Evolutionary conservation across 306 rosid genomes (phyloP), one percentile per base, ranked within the genome.

Genomic region (Cucurbita pepo): DNA sequence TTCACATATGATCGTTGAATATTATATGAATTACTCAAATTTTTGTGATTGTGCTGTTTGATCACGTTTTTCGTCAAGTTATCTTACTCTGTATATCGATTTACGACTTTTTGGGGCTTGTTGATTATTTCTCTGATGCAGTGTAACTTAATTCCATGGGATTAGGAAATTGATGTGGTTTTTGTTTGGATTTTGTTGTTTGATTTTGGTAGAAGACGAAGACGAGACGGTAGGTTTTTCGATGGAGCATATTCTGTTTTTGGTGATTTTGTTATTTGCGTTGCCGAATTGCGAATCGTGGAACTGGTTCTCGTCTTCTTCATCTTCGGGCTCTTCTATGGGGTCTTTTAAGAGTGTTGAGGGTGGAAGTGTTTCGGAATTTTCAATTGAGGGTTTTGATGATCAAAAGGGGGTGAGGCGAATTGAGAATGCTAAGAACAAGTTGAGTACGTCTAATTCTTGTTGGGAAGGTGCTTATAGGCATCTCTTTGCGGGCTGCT

Each of bases 381-480:
- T 87, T 78, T 83, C 91, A 18, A 54, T 81, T 62, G 90, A 92
- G 21, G 86, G 78, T 7, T 77, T 85, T 62, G 78, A 77, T 13
- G 88, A 90, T 69, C 77, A 62, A 37, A 92, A 81, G 53, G 98
- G 88, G 70, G 19, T 78, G 15, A 63, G 80, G 66, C 54, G 81
- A 13, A 62, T 85, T 12, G 85, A 87, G 73, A 86, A 87, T 72
- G 95, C 95, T 2, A 81, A 80, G 73, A 82, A 66, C 10, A 84
- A 85, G 57, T 71, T 89, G 88, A 75, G 66, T 16, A 66, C 81
- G 9, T 71, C 92, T 30, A 82, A 88, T 56, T 70, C 82, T 37
- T 90, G 98, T 73, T 92, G 96, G 96, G 87, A 84, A 75, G 82
- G 72, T 40, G 96, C 96, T 69, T 88, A 90, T 59, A 56, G 58